phyloP scores from a whole-genome alignment of 139 green algal species.

The Dunaliella primolecta region DNA sequence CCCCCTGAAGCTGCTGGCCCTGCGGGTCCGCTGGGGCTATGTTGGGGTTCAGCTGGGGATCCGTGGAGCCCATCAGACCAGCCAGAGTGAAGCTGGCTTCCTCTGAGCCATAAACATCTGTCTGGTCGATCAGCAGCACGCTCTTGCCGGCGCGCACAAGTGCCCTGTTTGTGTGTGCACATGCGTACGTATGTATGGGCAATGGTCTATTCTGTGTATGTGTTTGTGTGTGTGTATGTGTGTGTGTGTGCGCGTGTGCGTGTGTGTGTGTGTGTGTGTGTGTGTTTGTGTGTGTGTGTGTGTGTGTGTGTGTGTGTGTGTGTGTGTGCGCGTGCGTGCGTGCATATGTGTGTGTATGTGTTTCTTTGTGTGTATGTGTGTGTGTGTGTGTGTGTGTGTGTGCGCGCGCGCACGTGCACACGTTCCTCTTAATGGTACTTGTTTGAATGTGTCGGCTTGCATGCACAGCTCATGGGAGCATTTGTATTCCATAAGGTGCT shows the following conservation, averaged over 20 bases:
- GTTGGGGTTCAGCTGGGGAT: constrained; percentile 4
- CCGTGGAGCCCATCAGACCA: background rate
- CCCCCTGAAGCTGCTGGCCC: background rate
- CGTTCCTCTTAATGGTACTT: no score
- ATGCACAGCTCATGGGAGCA: background rate
- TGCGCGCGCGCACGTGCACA: background rate
- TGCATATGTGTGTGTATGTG: background rate
- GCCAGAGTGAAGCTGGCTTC: constrained; percentile 59
- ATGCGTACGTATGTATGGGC: background rate
- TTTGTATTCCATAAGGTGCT: background rate
- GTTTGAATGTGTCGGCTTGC: no score
- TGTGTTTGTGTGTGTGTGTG: no score
- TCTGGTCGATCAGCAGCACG: constrained; percentile 80
- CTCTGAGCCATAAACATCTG: constrained; percentile 67
- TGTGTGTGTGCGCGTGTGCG: background rate
- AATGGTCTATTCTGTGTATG: background rate
- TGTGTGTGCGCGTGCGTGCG: background rate
- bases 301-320: constrained; percentile 23
- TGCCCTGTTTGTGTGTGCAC: constrained; percentile 37
- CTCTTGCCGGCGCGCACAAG: constrained; percentile 60
- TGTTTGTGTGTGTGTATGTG: background rate
- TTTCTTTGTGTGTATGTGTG: background rate
- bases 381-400: background rate
- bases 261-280: background rate
- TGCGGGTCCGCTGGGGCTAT: background rate